Conservation (phyloP, 2,329 filamentous ascomycete species). For the Beauveria caledonica region DNA sequence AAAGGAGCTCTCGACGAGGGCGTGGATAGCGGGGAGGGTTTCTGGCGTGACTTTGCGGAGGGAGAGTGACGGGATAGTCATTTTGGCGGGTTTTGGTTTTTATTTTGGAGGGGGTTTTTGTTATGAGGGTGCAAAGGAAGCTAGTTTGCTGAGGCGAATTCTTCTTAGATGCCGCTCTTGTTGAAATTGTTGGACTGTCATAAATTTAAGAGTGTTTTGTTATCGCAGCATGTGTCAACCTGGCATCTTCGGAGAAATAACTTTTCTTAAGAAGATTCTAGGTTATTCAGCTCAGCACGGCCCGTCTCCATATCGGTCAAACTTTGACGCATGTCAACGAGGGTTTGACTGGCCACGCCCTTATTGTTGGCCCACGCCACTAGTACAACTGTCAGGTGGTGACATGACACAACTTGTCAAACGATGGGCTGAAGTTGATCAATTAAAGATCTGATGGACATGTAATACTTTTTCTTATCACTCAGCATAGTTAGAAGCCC, state of each 20-base stretch:
- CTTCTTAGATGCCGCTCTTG: not conserved
- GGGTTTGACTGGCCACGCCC: not conserved
- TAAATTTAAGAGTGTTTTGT: not conserved
- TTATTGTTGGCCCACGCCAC: not conserved
- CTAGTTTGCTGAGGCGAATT: not conserved
- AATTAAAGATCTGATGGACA: not conserved
- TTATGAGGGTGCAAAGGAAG: not conserved
- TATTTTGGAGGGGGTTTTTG: too few relatives aligned
- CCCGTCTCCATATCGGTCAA: not conserved
- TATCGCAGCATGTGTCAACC: not conserved
- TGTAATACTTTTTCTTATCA: not conserved
- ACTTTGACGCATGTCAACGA: not conserved
- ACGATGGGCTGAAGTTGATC: not conserved
- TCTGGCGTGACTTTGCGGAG: constrained; percentile 27
- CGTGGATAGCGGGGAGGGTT: constrained; percentile 26
- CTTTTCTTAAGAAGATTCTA: not conserved
- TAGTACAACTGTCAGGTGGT: not conserved
- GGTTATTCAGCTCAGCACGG: not conserved
- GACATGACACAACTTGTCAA: not conserved
- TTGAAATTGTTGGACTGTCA: not conserved
- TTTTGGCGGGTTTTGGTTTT: not conserved
- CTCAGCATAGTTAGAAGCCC: not conserved
- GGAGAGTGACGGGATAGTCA: constrained; percentile 17
- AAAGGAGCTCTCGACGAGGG: constrained; percentile 36
- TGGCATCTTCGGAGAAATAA: not conserved